Evolutionary conservation across 306 rosid species (phyloP).

Genomic region (Vicia faba): DNA sequence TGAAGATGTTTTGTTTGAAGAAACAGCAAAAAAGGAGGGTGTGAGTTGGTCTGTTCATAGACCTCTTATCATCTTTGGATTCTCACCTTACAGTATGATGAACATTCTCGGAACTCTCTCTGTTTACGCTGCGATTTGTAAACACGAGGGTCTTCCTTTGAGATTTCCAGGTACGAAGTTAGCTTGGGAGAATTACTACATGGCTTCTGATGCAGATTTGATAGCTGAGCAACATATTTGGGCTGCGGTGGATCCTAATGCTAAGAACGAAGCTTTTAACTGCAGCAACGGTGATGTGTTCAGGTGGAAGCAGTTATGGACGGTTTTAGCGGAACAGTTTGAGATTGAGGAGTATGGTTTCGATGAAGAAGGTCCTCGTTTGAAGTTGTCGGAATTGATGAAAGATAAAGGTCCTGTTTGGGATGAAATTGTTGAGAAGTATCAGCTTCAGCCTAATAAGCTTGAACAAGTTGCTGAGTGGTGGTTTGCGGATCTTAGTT

Average conservation of each 20-base stretch:
- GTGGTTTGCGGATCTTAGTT: conserved; percentile 51
- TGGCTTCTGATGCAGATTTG: conserved; percentile 70
- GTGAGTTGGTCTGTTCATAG: conserved; percentile 69
- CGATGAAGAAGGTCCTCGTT: conserved; percentile 45
- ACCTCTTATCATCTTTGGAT: conserved; percentile 57
- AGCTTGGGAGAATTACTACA: conserved; percentile 60
- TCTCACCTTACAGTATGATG: conserved; percentile 71
- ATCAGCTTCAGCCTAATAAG: conserved; percentile 45
- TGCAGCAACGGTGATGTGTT: conserved; percentile 63
- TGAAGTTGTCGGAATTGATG: conserved; percentile 53
- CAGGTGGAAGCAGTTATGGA: conserved; percentile 74
- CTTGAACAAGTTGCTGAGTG: conserved; percentile 57
- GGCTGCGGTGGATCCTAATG: conserved; percentile 76
- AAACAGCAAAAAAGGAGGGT: conserved; percentile 46
- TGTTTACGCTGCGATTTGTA: conserved; percentile 73
- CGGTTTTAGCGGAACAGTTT: conserved; percentile 65
- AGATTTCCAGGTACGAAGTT: conserved; percentile 55
- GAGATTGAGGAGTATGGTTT: conserved; percentile 65
- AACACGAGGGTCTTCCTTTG: conserved; percentile 58
- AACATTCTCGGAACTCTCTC: conserved; percentile 52
- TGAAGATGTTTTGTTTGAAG: conserved; percentile 59
- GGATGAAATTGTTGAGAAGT: conserved; percentile 66
- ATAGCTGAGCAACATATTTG: conserved; percentile 80
- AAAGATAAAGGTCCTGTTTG: conserved; percentile 56
- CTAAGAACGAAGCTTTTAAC: conserved; percentile 65